Percentiles rank a stretch among this genome's conserved stretches.
Conservation (phyloP, 805 yeast genomes). For the Starmerella scarabaei region DNA sequence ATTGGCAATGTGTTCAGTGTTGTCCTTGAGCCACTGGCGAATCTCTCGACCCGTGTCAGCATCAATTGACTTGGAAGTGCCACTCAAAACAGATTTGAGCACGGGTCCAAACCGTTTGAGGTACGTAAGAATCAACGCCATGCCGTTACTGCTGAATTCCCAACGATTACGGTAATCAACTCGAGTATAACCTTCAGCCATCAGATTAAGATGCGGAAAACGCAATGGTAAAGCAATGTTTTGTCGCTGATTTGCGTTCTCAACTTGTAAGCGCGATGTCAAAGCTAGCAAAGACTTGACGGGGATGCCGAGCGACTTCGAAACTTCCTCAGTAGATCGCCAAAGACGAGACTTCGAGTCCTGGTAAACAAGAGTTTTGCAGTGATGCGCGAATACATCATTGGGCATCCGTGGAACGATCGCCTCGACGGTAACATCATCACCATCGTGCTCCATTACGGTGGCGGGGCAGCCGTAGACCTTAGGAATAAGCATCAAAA, state of each 20-base stretch:
- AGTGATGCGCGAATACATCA: constrained; percentile 49
- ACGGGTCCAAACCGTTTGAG: constrained; percentile 43
- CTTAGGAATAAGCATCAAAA: constrained; percentile 68
- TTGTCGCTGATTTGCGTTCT: constrained; percentile 33
- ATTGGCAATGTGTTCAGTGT: constrained; percentile 30
- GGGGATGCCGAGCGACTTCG: constrained; percentile 43
- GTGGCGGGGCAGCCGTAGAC: constrained; percentile 70
- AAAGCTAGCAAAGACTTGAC: constrained; percentile 62
- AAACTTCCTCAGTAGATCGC: constrained; percentile 51
- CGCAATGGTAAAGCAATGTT: constrained; percentile 79
- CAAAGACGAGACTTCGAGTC: constrained; percentile 49
- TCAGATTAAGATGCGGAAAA: constrained; percentile 62
- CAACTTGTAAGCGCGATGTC: constrained; percentile 58
- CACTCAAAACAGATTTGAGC: constrained; percentile 1
- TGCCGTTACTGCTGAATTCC: constrained; percentile 71
- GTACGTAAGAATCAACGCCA: constrained; percentile 52
- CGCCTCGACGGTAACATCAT: constrained; percentile 25
- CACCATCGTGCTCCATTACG: constrained; percentile 30
- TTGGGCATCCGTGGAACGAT: constrained; percentile 9
- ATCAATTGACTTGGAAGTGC: constrained; percentile 22
- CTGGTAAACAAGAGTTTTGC: constrained; percentile 42
- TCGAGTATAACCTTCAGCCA: constrained; percentile 78
- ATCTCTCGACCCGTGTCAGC: constrained; percentile 27
- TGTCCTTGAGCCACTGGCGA: constrained; percentile 37
- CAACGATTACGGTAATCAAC: constrained; percentile 47